Percentiles rank a stretch among this genome's conserved stretches.
Conservation (phyloP, 176 grass and related monocot genomes). For the Musa itinerans region DNA sequence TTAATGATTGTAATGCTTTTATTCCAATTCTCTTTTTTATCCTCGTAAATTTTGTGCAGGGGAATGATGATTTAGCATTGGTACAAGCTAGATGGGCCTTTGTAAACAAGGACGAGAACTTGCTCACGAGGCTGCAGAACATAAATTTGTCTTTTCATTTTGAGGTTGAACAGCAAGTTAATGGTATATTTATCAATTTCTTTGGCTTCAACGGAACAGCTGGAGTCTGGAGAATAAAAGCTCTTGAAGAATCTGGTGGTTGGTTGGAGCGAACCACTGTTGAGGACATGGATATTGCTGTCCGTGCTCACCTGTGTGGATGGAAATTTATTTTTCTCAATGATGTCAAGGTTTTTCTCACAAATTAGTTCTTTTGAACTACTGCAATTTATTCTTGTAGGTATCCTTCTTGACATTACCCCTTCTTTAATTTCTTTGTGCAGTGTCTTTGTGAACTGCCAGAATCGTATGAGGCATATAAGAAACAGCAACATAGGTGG, state of each 20-base stretch:
- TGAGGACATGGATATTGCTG: conserved; percentile 30
- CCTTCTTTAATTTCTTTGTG: background rate
- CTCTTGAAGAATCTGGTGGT: conserved; percentile 31
- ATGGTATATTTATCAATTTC: conserved; percentile 29
- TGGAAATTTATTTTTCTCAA: conserved; percentile 32
- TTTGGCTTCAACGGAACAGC: conserved; percentile 34
- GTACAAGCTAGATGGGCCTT: conserved; percentile 30
- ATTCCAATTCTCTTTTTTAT: background rate
- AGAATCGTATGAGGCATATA: conserved; percentile 28
- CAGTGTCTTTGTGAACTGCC: conserved; percentile 30
- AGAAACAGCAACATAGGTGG: conserved; percentile 29
- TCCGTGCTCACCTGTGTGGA: conserved; percentile 30
- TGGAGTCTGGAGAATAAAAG: conserved; percentile 30
- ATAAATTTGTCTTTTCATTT: conserved; percentile 33
- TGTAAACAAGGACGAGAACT: conserved; percentile 28
- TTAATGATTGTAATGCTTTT: background rate
- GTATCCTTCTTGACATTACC: background rate
- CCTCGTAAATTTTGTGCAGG: conserved; percentile 1
- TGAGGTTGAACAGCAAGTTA: conserved; percentile 31
- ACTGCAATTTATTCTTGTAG: background rate
- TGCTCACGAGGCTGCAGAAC: conserved; percentile 30
- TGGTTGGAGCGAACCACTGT: conserved; percentile 32
- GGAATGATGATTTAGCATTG: conserved; percentile 25
- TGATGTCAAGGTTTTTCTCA: conserved; percentile 21
- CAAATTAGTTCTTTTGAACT: background rate